Conservation (phyloP, 768 basidiomycete genomes). For the Auriscalpium vulgare region DNA sequence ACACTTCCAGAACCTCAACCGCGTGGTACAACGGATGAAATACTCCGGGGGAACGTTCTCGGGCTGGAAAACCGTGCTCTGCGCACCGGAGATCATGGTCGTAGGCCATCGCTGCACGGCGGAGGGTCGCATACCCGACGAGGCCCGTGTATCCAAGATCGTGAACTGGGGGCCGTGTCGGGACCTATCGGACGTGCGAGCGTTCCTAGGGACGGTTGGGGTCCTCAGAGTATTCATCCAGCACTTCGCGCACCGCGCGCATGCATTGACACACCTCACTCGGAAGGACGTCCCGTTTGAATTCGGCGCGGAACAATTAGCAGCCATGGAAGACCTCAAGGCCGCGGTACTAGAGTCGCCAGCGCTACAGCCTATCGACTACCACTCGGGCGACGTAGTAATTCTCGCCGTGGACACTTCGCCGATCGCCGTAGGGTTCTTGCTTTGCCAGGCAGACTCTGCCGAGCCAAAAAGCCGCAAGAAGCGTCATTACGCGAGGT, state of each 20-base stretch:
- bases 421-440: conserved; percentile 17
- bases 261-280: conserved; percentile 14
- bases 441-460: conserved; percentile 21
- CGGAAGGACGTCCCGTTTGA: conserved; percentile 16
- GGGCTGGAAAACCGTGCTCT: conserved; percentile 26
- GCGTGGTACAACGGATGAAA: conserved; percentile 29
- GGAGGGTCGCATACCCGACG: conserved; percentile 25
- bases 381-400: conserved; percentile 8
- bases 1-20: conserved; percentile 28
- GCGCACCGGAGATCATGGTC: conserved; percentile 20
- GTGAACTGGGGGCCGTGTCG: conserved; percentile 16
- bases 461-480: conserved; percentile 5
- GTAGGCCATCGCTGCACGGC: conserved; percentile 32
- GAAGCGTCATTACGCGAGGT: conserved; percentile 18
- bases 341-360: background rate
- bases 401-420: conserved; percentile 22
- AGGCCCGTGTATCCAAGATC: conserved; percentile 19
- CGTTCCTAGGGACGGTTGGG: conserved; percentile 19
- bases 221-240: conserved; percentile 17
- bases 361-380: conserved; percentile 10
- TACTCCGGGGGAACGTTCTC: conserved; percentile 31
- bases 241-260: conserved; percentile 15
- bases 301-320: conserved; percentile 9
- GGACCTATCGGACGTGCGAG: conserved; percentile 17
- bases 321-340: conserved; percentile 15